Evolutionary conservation across 2,329 filamentous ascomycete genomes (phyloP).

Genomic region (Cercospora beticola): DNA sequence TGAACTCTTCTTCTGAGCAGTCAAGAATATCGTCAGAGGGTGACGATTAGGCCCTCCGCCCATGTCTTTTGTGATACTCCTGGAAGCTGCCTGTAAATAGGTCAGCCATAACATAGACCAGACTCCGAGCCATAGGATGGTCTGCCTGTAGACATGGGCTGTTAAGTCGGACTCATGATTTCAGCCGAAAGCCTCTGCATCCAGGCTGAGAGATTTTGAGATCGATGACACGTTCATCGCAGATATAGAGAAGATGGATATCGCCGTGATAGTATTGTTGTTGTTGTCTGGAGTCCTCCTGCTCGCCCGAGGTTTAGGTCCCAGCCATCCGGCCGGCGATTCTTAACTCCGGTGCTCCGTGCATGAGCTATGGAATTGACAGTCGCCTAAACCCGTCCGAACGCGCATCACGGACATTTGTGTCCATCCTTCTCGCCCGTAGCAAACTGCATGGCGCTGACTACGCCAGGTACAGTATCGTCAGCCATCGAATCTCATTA

Average conservation of each 20-base stretch:
- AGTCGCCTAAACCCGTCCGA: not conserved
- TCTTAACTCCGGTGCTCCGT: not conserved
- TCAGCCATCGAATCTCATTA: not conserved
- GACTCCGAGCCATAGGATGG: not conserved
- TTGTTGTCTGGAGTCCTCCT: not conserved
- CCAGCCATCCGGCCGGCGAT: not conserved
- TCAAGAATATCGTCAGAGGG: not conserved
- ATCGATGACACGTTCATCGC: not conserved
- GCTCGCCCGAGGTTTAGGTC: not conserved
- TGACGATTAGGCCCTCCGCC: no score
- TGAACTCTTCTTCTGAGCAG: not conserved
- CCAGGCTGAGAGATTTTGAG: not conserved
- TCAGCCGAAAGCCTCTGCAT: not conserved
- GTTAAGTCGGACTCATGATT: not conserved
- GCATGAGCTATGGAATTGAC: not conserved
- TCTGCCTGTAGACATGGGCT: not conserved
- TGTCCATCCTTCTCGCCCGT: not conserved
- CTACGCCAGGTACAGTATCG: conserved; percentile 4
- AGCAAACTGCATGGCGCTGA: not conserved
- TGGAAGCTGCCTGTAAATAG: not conserved
- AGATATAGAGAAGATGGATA: not conserved
- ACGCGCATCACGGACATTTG: not conserved
- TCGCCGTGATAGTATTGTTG: not conserved
- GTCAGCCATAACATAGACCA: not conserved
- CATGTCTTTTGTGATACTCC: not conserved